Evolutionary conservation across 352 stramenopile genomes (phyloP), one percentile per base, ranked within the genome.

Genomic region (Pythium insidiosum): DNA sequence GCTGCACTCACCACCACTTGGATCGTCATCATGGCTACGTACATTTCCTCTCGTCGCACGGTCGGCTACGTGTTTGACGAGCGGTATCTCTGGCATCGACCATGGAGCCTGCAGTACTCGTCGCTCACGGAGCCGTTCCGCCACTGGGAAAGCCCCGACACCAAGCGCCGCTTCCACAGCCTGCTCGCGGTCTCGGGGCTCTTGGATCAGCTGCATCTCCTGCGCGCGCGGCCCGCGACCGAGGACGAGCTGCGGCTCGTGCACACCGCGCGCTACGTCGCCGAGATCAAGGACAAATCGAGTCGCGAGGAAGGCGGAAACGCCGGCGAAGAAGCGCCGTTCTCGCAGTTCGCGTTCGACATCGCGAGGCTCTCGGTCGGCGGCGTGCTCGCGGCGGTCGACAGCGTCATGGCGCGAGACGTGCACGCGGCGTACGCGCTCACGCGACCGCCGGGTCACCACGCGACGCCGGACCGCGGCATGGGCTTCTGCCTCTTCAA

Each of bases 1-100:
- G n/a, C n/a, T n/a, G n/a, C n/a, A n/a, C n/a, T n/a, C n/a, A n/a
- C n/a, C n/a, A n/a, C n/a, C n/a, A n/a, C n/a, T n/a, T n/a, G n/a
- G n/a, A n/a, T n/a, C n/a, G n/a, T n/a, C n/a, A n/a, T n/a, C n/a
- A n/a, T n/a, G n/a, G n/a, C n/a, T n/a, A n/a, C n/a, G n/a, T n/a
- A n/a, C n/a, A n/a, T n/a, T n/a, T n/a, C n/a, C n/a, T n/a, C n/a
- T n/a, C 28, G 28, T 9, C 47, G 56, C 7, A 53, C 42, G 18
- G 48, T 76, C n/a, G 78, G 78, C 6, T 93, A 89, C 57, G 81
- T 93, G 0, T 93, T 72, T 41, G 78, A 93, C 28, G 74, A 93
- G 61, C 69, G 74, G 16, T 89, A 73, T 65, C 52, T 90, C 41
- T 89, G 81, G 81, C 78, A 94, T 39, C 53, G 59, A 0, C 57